Conservation (phyloP, 345 rosid species). For the Salix purpurea region DNA sequence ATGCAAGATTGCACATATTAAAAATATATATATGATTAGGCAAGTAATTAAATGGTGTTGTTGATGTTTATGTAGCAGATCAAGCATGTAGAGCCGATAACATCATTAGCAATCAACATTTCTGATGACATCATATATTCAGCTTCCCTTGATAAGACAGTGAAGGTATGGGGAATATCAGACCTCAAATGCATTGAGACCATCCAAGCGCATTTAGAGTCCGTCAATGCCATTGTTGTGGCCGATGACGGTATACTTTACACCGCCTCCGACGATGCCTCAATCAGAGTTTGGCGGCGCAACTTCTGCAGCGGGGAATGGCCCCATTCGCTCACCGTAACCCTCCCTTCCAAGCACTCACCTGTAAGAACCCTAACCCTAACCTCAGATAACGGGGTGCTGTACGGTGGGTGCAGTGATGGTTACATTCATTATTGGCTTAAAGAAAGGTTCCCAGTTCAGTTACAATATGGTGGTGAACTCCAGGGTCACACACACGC, state of each 20-base stretch:
- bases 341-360: constrained; percentile 43
- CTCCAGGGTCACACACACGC: constrained; percentile 61
- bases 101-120: constrained; percentile 42
- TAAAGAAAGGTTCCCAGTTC: constrained; percentile 43
- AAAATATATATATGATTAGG: not conserved
- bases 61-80: constrained; percentile 12
- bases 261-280: constrained; percentile 58
- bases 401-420: constrained; percentile 53
- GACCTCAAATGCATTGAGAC: constrained; percentile 55
- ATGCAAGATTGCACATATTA: too few species aligned
- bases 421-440: constrained; percentile 51
- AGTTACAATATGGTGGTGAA: constrained; percentile 41
- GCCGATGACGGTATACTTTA: constrained; percentile 40
- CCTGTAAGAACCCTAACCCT: constrained; percentile 48
- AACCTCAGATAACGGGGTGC: constrained; percentile 23
- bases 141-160: constrained; percentile 44
- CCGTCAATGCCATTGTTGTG: constrained; percentile 39
- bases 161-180: constrained; percentile 52
- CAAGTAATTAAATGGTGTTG: not conserved
- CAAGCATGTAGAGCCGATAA: constrained; percentile 48
- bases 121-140: constrained; percentile 49
- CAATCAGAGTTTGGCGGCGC: constrained; percentile 42
- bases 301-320: constrained; percentile 29
- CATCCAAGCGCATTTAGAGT: constrained; percentile 44
- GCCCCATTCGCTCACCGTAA: constrained; percentile 35